A percentile compares a stretch with the other conserved stretches of the same genome.
Conservation (phyloP, 2,329 filamentous ascomycete genomes). For the Aspergillus jensenii region DNA sequence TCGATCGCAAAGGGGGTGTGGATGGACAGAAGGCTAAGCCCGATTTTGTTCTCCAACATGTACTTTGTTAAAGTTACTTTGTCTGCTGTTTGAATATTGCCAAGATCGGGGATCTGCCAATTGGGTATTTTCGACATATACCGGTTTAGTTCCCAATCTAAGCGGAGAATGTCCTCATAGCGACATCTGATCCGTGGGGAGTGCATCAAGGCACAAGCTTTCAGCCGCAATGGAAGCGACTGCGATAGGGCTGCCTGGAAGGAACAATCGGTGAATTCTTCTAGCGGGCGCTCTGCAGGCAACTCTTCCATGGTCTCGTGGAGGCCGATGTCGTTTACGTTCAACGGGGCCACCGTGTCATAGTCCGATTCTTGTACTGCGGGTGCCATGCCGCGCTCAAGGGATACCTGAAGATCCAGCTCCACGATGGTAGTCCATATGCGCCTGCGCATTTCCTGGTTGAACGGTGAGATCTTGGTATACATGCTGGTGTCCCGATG, state of each 20-base stretch:
- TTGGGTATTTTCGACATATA: conserved; percentile 34
- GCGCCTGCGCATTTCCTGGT: conserved; percentile 51
- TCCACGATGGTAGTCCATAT: conserved; percentile 60
- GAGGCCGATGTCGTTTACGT: conserved; percentile 53
- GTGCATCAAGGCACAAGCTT: conserved; percentile 36
- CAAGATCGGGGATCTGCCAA: conserved; percentile 26
- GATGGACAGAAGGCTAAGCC: conserved; percentile 38
- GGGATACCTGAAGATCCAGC: conserved; percentile 55
- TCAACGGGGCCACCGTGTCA: conserved; percentile 50
- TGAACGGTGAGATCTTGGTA: conserved; percentile 37
- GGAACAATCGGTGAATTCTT: conserved; percentile 38
- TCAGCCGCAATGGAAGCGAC: conserved; percentile 34
- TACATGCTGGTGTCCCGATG: conserved; percentile 44
- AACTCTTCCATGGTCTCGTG: conserved; percentile 31
- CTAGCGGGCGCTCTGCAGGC: conserved; percentile 29
- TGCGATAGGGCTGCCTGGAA: conserved; percentile 32
- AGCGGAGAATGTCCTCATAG: conserved; percentile 40
- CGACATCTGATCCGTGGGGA: conserved; percentile 36
- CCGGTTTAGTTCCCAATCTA: conserved; percentile 41
- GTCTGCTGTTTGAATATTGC: conserved; percentile 23
- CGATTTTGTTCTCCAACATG: conserved; percentile 35
- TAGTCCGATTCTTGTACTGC: conserved; percentile 44
- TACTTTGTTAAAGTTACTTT: conserved; percentile 33
- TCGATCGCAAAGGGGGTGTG: conserved; percentile 42
- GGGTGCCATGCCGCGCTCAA: conserved; percentile 57